Evolutionary conservation across 371 early-diverging fungal species (phyloP).

Genomic region (Mucor velutinosus): DNA sequence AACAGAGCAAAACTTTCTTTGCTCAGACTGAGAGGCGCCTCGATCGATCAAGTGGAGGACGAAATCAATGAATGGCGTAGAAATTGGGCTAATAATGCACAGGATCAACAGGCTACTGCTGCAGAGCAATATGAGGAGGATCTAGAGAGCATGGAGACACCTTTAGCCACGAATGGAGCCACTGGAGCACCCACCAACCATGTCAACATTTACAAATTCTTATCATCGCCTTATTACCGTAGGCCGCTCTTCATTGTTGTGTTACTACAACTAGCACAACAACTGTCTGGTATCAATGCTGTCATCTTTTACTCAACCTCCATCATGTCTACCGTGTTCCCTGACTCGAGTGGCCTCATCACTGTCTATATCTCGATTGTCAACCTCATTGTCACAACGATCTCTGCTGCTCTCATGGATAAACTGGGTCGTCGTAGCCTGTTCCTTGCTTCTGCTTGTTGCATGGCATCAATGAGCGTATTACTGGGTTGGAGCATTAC

Average conservation of each 20-base stretch:
- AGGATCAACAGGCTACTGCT: neutral
- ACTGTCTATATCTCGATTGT: constrained; percentile 78
- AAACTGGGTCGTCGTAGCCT: constrained; percentile 79
- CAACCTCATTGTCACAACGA: constrained; percentile 74
- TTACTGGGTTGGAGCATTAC: constrained; percentile 67
- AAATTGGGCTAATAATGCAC: constrained; percentile 34
- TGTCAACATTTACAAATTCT: constrained; percentile 45
- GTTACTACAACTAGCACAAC: constrained; percentile 77
- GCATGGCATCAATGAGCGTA: constrained; percentile 61
- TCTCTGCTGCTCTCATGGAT: constrained; percentile 80
- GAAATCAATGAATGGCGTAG: constrained; percentile 68
- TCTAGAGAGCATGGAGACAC: neutral
- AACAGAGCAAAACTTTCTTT: constrained; percentile 61
- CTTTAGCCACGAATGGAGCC: neutral
- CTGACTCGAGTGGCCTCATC: constrained; percentile 61
- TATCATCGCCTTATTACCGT: constrained; percentile 54
- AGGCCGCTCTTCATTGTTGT: constrained; percentile 69
- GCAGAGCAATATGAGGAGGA: constrained; percentile 12
- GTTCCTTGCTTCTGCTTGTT: constrained; percentile 65
- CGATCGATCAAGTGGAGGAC: constrained; percentile 57
- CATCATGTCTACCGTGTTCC: constrained; percentile 70
- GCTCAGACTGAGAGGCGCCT: constrained; percentile 55
- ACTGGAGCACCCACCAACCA: neutral
- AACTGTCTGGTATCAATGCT: constrained; percentile 94
- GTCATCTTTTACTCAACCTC: constrained; percentile 88